Base-by-base conservation (phyloP, 179 eudicot species). In the Beta macrorhiza region DNA sequence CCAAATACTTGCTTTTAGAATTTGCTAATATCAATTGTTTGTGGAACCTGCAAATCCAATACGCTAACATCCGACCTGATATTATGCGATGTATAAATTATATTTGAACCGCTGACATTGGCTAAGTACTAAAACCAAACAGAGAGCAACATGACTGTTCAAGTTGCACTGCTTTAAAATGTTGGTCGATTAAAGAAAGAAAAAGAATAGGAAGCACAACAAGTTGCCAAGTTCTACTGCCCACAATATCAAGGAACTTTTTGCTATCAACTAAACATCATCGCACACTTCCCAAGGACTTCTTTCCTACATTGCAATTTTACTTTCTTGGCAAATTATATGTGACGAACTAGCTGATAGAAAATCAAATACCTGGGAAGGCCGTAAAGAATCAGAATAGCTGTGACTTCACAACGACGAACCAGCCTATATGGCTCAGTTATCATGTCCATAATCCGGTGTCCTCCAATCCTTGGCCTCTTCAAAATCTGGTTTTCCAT, bases 361-460 rank as follows among this genome's bases (percentile, higher is more conserved):
- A 71, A 29, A 11, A 61, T 10, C 25, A 47, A 74, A 72, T 86
- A 97, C 99, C 99, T 91, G 25, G 99, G 99, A 78, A 97, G 99
- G 76, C 99, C 97, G 83, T 86, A 95, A 72, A 97, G 87, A 82
- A 97, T 88, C 63, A 97, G 92, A 67, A 97, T 95, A 52, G 99
- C 98, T 20, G 98, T 97, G 69, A 97, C 99, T 88, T 97, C 99
- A 88, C 98, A 95, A 51, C 86, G 84, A 25, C 98, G 97, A 37
- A 87, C 76, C 25, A 97, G 87, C 84, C 88, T 91, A 78, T 87
- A 92, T 19, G 97, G 98, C 88, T 93, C 97, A 1, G 97, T 91
- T 79, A 93, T 86, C 98, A 97, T 91, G 86, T 90, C 97, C 73
- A 91, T 80, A 70, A 93, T 92, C 80, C 93, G 90, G 79, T 87